These are phyloP conservation scores for Priceomyces melissophilus DNA, from an alignment of 805 yeast species.

Conservation along the genomic window DNA sequence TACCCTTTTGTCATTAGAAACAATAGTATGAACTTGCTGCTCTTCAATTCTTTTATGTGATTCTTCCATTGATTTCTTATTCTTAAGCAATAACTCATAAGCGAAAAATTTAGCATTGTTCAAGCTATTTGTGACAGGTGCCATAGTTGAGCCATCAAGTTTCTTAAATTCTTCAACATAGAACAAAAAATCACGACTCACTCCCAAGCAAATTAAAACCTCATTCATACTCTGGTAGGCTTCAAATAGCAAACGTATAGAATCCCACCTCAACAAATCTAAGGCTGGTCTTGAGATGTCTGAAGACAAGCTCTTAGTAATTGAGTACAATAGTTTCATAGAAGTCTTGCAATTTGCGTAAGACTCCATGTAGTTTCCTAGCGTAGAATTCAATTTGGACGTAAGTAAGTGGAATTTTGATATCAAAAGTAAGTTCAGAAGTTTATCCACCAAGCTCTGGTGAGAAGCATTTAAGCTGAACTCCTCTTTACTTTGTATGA, in stretches of 20 bases:
- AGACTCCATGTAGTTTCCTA: conserved; percentile 22
- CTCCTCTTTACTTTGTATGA: conserved; percentile 25
- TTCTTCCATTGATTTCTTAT: not conserved
- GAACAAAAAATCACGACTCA: conserved; percentile 55
- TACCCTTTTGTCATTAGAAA: not conserved
- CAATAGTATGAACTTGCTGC: not conserved
- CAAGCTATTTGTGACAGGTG: conserved; percentile 19
- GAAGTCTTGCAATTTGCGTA: conserved; percentile 44
- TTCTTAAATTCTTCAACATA: conserved; percentile 49
- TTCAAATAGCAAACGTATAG: conserved; percentile 30
- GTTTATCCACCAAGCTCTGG: conserved; percentile 15
- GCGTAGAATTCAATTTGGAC: conserved; percentile 17
- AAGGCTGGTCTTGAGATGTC: conserved; percentile 15
- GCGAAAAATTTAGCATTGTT: conserved; percentile 16
- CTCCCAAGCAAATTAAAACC: conserved; percentile 46
- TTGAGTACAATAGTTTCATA: conserved; percentile 50
- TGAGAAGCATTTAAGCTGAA: conserved; percentile 18
- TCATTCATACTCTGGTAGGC: conserved; percentile 40
- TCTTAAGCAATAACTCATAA: conserved; percentile 9
- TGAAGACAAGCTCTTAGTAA: conserved; percentile 40
- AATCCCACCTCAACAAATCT: conserved; percentile 31
- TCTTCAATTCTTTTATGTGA: not conserved
- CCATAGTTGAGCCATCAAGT: conserved; percentile 26
- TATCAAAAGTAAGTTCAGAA: conserved; percentile 25
- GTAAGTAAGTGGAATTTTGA: conserved; percentile 35